Base-by-base conservation (phyloP, 192 early-diverging fungal genomes). In the Paraglomus occultum region DNA sequence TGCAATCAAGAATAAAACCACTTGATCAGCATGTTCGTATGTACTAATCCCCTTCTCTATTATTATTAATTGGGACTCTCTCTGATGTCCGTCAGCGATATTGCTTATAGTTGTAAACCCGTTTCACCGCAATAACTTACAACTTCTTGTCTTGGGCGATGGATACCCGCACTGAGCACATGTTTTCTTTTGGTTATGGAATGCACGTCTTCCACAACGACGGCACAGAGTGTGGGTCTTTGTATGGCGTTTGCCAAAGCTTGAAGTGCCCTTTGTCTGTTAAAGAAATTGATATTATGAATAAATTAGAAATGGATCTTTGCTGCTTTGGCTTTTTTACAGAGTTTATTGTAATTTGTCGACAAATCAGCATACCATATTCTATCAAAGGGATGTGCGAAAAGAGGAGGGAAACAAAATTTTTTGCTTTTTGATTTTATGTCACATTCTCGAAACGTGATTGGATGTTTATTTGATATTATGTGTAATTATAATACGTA, bases 111-210 rank as follows among this genome's bases (percentile, higher is more conserved):
- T 3, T 31, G 31, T 31, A 31, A 31, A 31, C 3, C n/a, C 31
- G 31, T 22, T 75, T 18, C 22, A 47, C 44, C 44, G 15, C 17
- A 39, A 44, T 53, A 66, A 77, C 84, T 84, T 79, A 93, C 89
- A 99, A 78, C 85, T 89, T 77, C 97, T 90, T 81, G 91, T 94
- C 90, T 99, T 99, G 78, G 95, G 94, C 73, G 95, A 84, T 51
- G 97, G 97, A 84, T 96, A 99, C 65, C 94, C 95, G 86, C 97
- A 99, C 79, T 94, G 93, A 77, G 95, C 94, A 84, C 97, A 99
- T 51, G 94, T 97, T 93, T 99, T 99, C 94, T 99, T 99, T 87
- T 97, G 95, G 89, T 92, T 94, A 91, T 99, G 97, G 92, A 96
- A 97, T 53, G 95, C 89, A 71, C 95, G 91, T 72, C 88, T 87